Evolutionary conservation across 2,329 filamentous ascomycete genomes (phyloP).

Genomic region (Xylariaceae sp.): DNA sequence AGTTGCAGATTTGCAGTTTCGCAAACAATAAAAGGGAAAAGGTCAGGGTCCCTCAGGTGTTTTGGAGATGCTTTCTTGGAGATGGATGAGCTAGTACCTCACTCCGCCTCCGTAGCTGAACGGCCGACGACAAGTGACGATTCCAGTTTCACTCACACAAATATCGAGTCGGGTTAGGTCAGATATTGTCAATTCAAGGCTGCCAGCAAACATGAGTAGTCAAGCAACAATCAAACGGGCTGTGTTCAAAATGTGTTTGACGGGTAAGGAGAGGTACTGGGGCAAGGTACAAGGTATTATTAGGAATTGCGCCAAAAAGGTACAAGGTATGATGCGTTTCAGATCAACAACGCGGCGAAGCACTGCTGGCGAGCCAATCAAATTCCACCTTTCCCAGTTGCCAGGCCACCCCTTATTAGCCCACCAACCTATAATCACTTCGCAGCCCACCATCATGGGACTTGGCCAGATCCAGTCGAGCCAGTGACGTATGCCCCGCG

Average conservation of each 20-base stretch:
- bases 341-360: slow-evolving; percentile 21
- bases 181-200: background rate
- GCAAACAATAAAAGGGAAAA: background rate
- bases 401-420: too few relatives aligned
- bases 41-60: background rate
- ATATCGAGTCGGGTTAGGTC: background rate
- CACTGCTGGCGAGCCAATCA: slow-evolving; percentile 13
- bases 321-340: slow-evolving; percentile 11
- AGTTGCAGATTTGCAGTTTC: background rate
- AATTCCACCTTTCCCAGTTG: background rate
- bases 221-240: background rate
- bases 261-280: background rate
- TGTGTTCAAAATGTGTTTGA: background rate
- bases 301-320: slow-evolving; percentile 15
- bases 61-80: background rate
- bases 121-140: too few relatives aligned
- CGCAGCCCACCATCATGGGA: too few relatives aligned
- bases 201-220: background rate
- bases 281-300: slow-evolving; percentile 10
- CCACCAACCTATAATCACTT: too few relatives aligned
- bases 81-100: background rate
- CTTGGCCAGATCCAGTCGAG: too few relatives aligned
- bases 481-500: too few relatives aligned
- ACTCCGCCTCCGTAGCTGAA: too few relatives aligned
- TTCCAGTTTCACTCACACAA: background rate